Base-by-base conservation (phyloP, 2,329 filamentous ascomycete species). In the Aspergillus sp. region DNA sequence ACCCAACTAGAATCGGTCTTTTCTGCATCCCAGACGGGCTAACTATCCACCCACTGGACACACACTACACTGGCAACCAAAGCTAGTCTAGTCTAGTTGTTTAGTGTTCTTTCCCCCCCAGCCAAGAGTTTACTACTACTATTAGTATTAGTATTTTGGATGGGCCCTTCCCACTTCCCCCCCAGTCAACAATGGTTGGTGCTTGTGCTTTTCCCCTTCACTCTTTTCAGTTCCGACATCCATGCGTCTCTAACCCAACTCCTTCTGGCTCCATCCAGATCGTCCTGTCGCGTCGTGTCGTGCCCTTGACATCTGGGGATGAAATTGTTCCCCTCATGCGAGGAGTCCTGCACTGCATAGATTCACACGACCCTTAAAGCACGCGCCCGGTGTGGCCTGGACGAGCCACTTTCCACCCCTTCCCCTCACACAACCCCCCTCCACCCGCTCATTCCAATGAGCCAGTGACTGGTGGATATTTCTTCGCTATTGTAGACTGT, bases 401-500 rank as follows among this genome's bases (percentile, higher is more conserved):
- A 55, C 36, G 17, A 28, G 7, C 17, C 30, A 51, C 49, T 13
- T 13, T 13, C 10, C 4, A 7, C 32, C 32, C 12, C 21, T 23
- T 23, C 21, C 32, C 32, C 32, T 13, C 32, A 5, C 25, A 28
- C 9, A 28, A 8, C 32, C 32, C 32, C 32, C 32, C 32, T 45
- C 51, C 49, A 39, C 41, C 49, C 54, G 36, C 36, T 55, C 45
- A 61, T 47, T 63, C 59, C 61, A 58, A 63, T 63, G 63, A 61
- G 53, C 15, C 48, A 54, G 32, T 58, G 47, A 56, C 54, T 30
- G 57, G 53, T 52, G 38, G 56, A 57, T 58, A 50, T 58, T 45
- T 39, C 41, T 6, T n/a, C 39, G 39, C 32, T 53, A 38, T 63
- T 48, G 43, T 55, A 67, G 54, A 86, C 87, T 63, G 71, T 87